Percentiles rank a stretch among this genome's conserved stretches.
phyloP scores from a whole-genome alignment of 768 basidiomycete genomes.

The Fomitopsis serialis region DNA sequence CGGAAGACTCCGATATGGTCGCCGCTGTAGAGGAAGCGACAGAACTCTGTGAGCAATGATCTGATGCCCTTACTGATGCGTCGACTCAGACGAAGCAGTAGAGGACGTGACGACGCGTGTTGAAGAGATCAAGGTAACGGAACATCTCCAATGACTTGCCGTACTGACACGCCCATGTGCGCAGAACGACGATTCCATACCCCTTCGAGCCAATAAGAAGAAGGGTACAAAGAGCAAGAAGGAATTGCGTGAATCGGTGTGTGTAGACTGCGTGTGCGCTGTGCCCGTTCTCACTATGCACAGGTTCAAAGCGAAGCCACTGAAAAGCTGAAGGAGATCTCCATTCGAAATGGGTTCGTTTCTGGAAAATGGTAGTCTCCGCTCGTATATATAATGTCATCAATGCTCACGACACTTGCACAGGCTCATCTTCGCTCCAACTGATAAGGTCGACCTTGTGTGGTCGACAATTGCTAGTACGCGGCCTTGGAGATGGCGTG shows the following conservation, averaged over 20 bases:
- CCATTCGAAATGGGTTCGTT: slow-evolving; percentile 47
- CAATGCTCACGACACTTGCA: background rate
- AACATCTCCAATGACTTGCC: background rate
- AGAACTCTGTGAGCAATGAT: slow-evolving; percentile 32
- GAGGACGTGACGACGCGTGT: slow-evolving; percentile 51
- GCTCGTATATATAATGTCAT: background rate
- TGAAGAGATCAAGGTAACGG: slow-evolving; percentile 52
- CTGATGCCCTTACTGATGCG: background rate
- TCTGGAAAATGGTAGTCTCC: slow-evolving; percentile 62
- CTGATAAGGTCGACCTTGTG: slow-evolving; percentile 57
- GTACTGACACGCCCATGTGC: background rate
- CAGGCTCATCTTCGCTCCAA: slow-evolving; percentile 64
- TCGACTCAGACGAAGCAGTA: slow-evolving; percentile 33
- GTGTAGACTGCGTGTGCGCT: slow-evolving; percentile 2
- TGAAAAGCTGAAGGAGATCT: slow-evolving; percentile 53
- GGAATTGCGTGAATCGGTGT: slow-evolving; percentile 64
- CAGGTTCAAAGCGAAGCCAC: slow-evolving; percentile 58
- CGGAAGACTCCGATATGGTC: slow-evolving; percentile 8
- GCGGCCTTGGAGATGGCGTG: slow-evolving; percentile 12
- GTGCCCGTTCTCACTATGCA: background rate
- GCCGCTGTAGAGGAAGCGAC: slow-evolving; percentile 43
- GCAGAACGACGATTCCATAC: slow-evolving; percentile 63
- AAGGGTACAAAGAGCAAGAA: slow-evolving; percentile 71
- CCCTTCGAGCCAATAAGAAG: slow-evolving; percentile 64
- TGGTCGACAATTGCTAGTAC: slow-evolving; percentile 61